phyloP scores from a whole-genome alignment of 2,329 filamentous ascomycete species.

The Monilinia laxa region DNA sequence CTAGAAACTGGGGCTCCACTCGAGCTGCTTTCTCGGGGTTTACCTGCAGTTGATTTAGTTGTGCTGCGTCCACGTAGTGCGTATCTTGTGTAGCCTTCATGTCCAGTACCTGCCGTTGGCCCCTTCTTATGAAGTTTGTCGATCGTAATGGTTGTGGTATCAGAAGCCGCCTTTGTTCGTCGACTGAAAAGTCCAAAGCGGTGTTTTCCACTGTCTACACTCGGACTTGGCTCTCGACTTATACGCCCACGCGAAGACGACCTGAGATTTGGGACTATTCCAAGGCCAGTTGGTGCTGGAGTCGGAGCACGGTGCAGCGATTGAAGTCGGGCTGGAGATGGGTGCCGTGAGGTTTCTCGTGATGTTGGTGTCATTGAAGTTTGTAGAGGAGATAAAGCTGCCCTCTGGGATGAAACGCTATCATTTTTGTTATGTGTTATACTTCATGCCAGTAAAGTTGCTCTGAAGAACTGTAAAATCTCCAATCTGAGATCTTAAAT shows the following conservation, averaged over 20 bases:
- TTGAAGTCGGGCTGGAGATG: conserved; percentile 40
- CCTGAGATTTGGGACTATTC: conserved; percentile 37
- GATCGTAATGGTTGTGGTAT: conserved; percentile 50
- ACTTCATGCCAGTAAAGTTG: conserved; percentile 48
- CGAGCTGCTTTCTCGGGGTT: conserved; percentile 43
- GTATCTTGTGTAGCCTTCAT: conserved; percentile 78
- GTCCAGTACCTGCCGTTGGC: conserved; percentile 86
- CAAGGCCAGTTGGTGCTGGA: conserved; percentile 37
- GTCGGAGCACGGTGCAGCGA: conserved; percentile 37
- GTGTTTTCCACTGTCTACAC: conserved; percentile 56
- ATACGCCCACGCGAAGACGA: conserved; percentile 38
- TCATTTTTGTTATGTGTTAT: conserved; percentile 31
- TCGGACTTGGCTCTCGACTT: conserved; percentile 54
- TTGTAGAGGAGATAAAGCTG: conserved; percentile 33
- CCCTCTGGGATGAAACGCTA: conserved; percentile 31
- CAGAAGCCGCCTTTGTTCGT: conserved; percentile 63
- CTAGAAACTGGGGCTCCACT: conserved; percentile 49
- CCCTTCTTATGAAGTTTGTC: conserved; percentile 67
- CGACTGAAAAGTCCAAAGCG: conserved; percentile 78
- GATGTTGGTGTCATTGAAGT: conserved; percentile 41
- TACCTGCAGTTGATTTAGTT: conserved; percentile 51
- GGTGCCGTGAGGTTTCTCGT: conserved; percentile 40
- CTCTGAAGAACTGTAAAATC: conserved; percentile 59
- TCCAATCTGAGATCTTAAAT: conserved; percentile 57
- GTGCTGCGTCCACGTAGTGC: conserved; percentile 62